A percentile compares a stretch with the other conserved stretches of the same genome.
phyloP scores from a whole-genome alignment of 257 asterid species.

The Solanum pennellii region DNA sequence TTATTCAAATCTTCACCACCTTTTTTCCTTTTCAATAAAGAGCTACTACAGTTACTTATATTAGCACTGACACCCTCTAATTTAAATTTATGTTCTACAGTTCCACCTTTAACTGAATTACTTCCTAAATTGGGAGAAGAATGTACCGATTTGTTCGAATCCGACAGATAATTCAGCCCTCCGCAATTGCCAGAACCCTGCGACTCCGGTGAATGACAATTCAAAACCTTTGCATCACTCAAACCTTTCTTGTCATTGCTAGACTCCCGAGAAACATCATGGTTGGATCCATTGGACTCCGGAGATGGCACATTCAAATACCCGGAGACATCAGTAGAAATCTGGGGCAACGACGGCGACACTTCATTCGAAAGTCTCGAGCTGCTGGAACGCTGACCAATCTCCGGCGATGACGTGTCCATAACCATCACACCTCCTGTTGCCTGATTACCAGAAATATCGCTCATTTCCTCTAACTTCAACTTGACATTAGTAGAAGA shows the following conservation, averaged over 20 bases:
- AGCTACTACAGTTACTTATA: constrained; percentile 11
- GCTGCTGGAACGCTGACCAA: constrained; percentile 34
- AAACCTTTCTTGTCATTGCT: constrained; percentile 10
- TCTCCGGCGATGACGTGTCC: constrained; percentile 7
- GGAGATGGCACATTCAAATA: constrained; percentile 67
- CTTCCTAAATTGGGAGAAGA: constrained; percentile 38
- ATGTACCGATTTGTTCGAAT: constrained; percentile 53
- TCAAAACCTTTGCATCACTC: constrained; percentile 33
- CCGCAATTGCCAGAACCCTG: constrained; percentile 48
- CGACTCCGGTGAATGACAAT: constrained; percentile 58
- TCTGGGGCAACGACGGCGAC: constrained; percentile 34
- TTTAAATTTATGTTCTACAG: constrained; percentile 46
- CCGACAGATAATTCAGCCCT: constrained; percentile 2
- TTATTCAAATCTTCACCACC: constrained; percentile 30
- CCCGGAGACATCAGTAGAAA: constrained; percentile 30
- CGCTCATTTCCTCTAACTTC: constrained; percentile 35
- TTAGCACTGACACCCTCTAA: constrained; percentile 27
- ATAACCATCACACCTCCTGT: constrained; percentile 8
- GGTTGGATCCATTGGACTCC: constrained; percentile 68
- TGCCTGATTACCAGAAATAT: constrained; percentile 17
- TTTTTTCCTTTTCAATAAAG: constrained; percentile 59
- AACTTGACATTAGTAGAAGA: constrained; percentile 35
- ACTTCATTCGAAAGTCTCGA: constrained; percentile 35
- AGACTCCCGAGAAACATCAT: constrained; percentile 14
- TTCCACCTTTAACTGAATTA: constrained; percentile 30